Evolutionary conservation across 768 basidiomycete genomes (phyloP), one percentile per base, ranked within the genome.

Genomic region (Leccinum uliginosum): DNA sequence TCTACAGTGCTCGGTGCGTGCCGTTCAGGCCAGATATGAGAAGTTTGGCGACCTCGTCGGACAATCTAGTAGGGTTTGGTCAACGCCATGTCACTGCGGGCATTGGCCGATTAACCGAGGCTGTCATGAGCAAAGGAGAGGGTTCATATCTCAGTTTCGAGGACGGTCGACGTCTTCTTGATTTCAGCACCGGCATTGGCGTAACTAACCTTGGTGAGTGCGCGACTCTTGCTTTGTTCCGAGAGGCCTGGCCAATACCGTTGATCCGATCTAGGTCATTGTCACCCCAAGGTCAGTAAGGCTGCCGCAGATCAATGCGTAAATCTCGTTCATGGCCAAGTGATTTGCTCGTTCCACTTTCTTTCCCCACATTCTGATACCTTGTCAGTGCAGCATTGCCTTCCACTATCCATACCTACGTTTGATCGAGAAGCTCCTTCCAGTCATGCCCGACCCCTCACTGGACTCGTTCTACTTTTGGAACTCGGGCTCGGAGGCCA

Each of bases 401-500:
- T 89, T 91, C 77, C 86, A 91, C 64, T 83, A 81, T 60, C 91
- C 93, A 0, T 93, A 96, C 73, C 80, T 97, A 19, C 79, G 84
- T 50, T 88, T 98, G 64, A 88, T 98, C 66, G 83, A 96, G 70
- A 82, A 81, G 54, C 80, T 98, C 7, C 74, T 96, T 12, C 91
- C 93, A 0, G 74, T 89, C 57, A 94, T 98, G 93, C 95, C 95
- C 2, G 76, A 95, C 73, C 80, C 85, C 0, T 94, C 93, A 1
- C 80, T 98, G 30, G 89, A 96, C 70, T 91, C 91, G 24, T 98
- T 98, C 80, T 97, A 94, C 82, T 92, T 97, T 74, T 92, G 90
- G 89, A 98, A 92, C 76, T 95, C 93, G 2, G 96, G 96, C 3
- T 87, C 92, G 1, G 96, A 98, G 72, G 96, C 94, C 1, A 81